Base-by-base conservation (phyloP, 2,329 filamentous ascomycete species). In the Hypoxylon sp. region DNA sequence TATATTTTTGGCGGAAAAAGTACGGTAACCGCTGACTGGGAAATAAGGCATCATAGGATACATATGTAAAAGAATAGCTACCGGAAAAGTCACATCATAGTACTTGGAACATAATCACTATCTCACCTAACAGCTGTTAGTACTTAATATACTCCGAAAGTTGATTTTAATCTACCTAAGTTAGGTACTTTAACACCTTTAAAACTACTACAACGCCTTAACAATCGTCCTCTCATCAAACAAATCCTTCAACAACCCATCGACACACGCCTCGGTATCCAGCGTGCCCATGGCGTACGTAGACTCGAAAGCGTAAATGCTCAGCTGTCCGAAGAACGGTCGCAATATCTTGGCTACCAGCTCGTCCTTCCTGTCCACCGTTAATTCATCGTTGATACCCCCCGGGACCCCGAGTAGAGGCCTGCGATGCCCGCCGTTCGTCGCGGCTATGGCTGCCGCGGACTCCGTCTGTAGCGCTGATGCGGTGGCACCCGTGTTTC, bases 281-380 rank as follows among this genome's bases (percentile, higher is more conserved):
- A 91, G 80, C 45, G 79, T 79, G 36, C 89, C 90, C 89, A 98
- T 94, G 14, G 91, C 89, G 79, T 99, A 99, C 60, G 92, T 95
- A 68, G 91, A 92, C 82, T 99, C 96, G 80, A 98, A 99, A 0
- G 93, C 91, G 78, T 91, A 93, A 75, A 99, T 98, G 77, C 94
- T 98, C 70, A 99, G 82, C 77, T 97, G 92, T 13, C 91, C 91
- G 76, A 98, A 93, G 81, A 98, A 98, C 0, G 95, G 95, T 72
- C 92, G 86, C 68, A 98, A 80, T 11, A 98, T 87, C 76, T 91
- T 91, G 64, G 89, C 89, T 4, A 96, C 87, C 63, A 98, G 80
- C 78, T 91, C 89, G 58, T 90, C 88, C 74, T 84, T 87, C 69
- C 86, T 83, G 69, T 92, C 90, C 38, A 89, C 80, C 32, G 78